phyloP scores from a whole-genome alignment of 345 rosid genomes.

The Chamaenerion angustifolium region DNA sequence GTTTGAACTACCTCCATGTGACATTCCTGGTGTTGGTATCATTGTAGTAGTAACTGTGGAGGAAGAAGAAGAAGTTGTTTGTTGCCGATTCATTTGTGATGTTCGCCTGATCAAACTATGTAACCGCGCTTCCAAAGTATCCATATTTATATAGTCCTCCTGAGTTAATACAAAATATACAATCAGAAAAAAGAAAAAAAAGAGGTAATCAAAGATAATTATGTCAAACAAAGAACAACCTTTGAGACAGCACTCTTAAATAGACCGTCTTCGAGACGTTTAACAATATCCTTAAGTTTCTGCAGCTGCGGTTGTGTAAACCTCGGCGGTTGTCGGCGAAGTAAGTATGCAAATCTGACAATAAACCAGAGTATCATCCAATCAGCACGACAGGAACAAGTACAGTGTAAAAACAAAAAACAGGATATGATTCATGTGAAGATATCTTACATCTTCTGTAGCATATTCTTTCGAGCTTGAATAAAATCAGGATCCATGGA shows the following conservation, averaged over 20 bases:
- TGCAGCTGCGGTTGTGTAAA: constrained; percentile 29
- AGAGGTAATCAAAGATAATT: too few species aligned
- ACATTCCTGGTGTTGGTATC: constrained; percentile 92
- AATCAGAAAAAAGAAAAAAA: too few species aligned
- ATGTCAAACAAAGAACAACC: constrained; percentile 21
- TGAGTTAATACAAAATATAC: constrained; percentile 13
- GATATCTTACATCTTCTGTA: constrained; percentile 39
- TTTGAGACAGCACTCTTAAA: constrained; percentile 47
- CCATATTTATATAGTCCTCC: constrained; percentile 76
- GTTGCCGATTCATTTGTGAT: constrained; percentile 28
- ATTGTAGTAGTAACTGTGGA: constrained; percentile 44
- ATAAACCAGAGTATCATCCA: background rate
- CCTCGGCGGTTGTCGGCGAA: constrained; percentile 26
- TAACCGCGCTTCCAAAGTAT: constrained; percentile 64
- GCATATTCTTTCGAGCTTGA: constrained; percentile 30
- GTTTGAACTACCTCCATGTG: constrained; percentile 42
- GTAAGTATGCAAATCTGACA: constrained; percentile 33
- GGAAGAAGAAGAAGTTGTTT: constrained; percentile 29
- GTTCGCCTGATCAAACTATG: constrained; percentile 27
- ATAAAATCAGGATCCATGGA: constrained; percentile 35
- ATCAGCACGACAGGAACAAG: background rate
- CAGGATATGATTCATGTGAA: too few species aligned
- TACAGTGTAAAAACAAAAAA: background rate
- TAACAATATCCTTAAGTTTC: constrained; percentile 45
- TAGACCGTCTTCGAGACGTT: constrained; percentile 79